Conservation (phyloP, 768 basidiomycete species). For the Holtermanniella nyarrowii region DNA sequence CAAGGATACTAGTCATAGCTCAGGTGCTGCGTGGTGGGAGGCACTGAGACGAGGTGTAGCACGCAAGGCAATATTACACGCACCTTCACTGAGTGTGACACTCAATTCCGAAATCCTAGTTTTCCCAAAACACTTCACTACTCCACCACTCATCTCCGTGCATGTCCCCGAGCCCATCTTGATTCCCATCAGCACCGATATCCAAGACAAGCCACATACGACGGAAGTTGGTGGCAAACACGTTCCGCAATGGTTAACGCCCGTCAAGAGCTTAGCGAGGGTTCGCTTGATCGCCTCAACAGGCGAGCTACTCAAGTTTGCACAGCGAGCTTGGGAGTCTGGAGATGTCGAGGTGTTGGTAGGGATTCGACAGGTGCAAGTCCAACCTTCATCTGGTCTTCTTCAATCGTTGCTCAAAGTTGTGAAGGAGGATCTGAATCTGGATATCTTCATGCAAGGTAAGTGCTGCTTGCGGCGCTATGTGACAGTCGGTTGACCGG, state of each 20-base stretch:
- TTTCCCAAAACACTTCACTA: slow-evolving; percentile 4
- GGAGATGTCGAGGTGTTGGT: slow-evolving; percentile 19
- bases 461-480: slow-evolving; percentile 22
- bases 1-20: slow-evolving; percentile 1
- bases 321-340: slow-evolving; percentile 23
- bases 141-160: slow-evolving; percentile 13
- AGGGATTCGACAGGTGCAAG: slow-evolving; percentile 13
- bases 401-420: slow-evolving; percentile 7
- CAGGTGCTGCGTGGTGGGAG: slow-evolving; percentile 35
- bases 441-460: slow-evolving; percentile 28
- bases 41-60: slow-evolving; percentile 19
- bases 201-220: background rate
- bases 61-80: background rate
- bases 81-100: slow-evolving; percentile 8
- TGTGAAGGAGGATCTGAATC: slow-evolving; percentile 20
- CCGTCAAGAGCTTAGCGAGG: slow-evolving; percentile 15
- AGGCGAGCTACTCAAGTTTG: slow-evolving; percentile 25
- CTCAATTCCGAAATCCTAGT: slow-evolving; percentile 12
- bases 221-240: no score
- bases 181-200: slow-evolving; percentile 17
- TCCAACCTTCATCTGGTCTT: slow-evolving; percentile 3
- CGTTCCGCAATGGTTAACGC: slow-evolving; percentile 22
- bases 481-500: slow-evolving; percentile 6
- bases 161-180: slow-evolving; percentile 4
- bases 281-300: slow-evolving; percentile 22